Evolutionary conservation across 2,329 filamentous ascomycete genomes (phyloP), one percentile per base, ranked within the genome.

Genomic region (Fusarium fujikuroi): DNA sequence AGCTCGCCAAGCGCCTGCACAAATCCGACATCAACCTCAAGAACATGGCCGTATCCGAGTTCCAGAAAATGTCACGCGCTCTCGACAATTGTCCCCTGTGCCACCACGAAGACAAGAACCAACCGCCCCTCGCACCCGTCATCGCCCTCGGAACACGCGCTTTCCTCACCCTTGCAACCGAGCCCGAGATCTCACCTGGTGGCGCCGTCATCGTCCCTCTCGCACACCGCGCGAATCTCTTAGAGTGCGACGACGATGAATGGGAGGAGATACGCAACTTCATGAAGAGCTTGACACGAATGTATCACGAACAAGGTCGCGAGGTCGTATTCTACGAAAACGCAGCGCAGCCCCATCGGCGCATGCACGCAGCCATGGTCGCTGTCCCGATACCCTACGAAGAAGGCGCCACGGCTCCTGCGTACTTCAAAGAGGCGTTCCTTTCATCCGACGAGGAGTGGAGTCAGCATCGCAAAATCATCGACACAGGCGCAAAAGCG

Each of bases 241-340:
- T 99, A n/a, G 95, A 98, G 82, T 99, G 96, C 81, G 95, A 98
- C 81, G 95, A 99, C 79, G 96, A 99, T 79, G 96, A 99, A 81
- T 99, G 97, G 97, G 96, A 99, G 80, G 96, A 99, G 83, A 92
- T 99, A 10, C 93, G 96, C 75, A 99, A 99, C 81, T 99, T 99
- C 80, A 98, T 98, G 95, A 99, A 99, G 85, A 93, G 91, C 66
- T 87, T 99, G 25, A 98, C 93, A 9, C 91, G 95, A 49, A 92
- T 98, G 90, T 99, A 98, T 83, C 94, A 97, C 83, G 93, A 95
- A 47, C 94, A 97, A 81, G 95, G 95, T 16, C 92, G 93, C 58
- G 94, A 96, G 77, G 95, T 98, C 15, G 86, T 99, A 71, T 99
- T 99, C 84, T 99, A 99, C 85, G 96, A 99, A 80, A 98, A 99